These are phyloP conservation scores for Cladosporium oxysporum DNA, from an alignment of 2,329 filamentous ascomycete species.

Conservation along the genomic window DNA sequence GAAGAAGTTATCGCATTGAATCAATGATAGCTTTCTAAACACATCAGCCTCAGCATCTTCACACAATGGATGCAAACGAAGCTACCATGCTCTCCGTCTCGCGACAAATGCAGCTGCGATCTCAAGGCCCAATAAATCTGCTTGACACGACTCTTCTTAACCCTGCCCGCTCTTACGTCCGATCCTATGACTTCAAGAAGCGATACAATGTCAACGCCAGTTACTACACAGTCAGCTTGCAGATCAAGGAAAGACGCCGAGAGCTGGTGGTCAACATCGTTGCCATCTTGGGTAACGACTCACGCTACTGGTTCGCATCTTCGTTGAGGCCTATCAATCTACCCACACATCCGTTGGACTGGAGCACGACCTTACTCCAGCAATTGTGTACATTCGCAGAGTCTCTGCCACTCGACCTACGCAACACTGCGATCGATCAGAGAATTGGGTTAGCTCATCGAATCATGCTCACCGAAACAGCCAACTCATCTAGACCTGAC, in stretches of 20 bases:
- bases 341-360: neutral
- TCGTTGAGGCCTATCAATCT: neutral
- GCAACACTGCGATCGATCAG: neutral
- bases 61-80: neutral
- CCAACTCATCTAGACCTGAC: too few relatives aligned
- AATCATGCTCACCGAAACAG: neutral
- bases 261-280: neutral
- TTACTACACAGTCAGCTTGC: neutral
- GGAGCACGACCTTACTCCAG: neutral
- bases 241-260: neutral
- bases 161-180: neutral
- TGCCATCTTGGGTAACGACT: neutral
- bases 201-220: neutral
- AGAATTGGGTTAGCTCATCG: neutral
- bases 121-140: neutral
- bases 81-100: too few relatives aligned
- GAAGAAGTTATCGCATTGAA: neutral
- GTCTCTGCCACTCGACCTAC: neutral
- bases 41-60: neutral
- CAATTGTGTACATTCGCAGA: neutral
- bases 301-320: neutral
- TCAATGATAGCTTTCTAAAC: neutral
- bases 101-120: neutral
- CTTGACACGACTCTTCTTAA: neutral
- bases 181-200: neutral